Percentiles rank a stretch among this genome's conserved stretches.
phyloP scores from a whole-genome alignment of 73 alveolate genomes.

The Paramecium caudatum region DNA sequence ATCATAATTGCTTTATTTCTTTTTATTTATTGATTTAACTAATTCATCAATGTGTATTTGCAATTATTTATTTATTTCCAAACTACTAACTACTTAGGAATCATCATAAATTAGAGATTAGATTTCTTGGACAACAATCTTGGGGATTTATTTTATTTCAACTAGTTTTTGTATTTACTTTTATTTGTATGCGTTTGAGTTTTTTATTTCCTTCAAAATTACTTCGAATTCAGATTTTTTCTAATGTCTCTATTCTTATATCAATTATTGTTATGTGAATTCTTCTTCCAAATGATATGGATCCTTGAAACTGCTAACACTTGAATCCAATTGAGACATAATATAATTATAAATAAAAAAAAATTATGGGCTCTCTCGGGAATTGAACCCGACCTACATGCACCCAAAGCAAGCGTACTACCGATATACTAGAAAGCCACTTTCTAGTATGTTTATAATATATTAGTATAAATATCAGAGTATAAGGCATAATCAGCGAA shows the following conservation, averaged over 20 bases:
- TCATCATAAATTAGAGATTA: too few relatives aligned
- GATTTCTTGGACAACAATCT: too few relatives aligned
- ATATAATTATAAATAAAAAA: too few relatives aligned
- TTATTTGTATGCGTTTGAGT: neutral
- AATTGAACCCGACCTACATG: slow-evolving; percentile 44
- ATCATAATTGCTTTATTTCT: neutral
- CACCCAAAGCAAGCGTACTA: slow-evolving; percentile 63
- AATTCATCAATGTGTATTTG: slow-evolving; percentile 16
- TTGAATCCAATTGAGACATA: neutral
- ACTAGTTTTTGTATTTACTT: too few relatives aligned
- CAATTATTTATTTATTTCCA: slow-evolving; percentile 15
- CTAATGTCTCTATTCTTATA: neutral
- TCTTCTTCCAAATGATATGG: too few relatives aligned
- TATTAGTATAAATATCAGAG: neutral
- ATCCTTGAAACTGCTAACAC: too few relatives aligned
- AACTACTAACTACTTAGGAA: slow-evolving; percentile 5
- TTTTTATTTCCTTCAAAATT: neutral
- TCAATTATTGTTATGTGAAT: too few relatives aligned
- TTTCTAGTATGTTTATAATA: too few relatives aligned
- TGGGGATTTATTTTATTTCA: too few relatives aligned
- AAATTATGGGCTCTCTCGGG: slow-evolving; percentile 53
- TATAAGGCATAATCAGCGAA: slow-evolving; percentile 41
- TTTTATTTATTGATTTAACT: slow-evolving; percentile 14
- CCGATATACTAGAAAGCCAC: slow-evolving; percentile 64
- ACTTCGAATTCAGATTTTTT: neutral